These are phyloP conservation scores for Pyropia haitanensis DNA, from an alignment of 23 red algal genomes.

Conservation along the genomic window DNA sequence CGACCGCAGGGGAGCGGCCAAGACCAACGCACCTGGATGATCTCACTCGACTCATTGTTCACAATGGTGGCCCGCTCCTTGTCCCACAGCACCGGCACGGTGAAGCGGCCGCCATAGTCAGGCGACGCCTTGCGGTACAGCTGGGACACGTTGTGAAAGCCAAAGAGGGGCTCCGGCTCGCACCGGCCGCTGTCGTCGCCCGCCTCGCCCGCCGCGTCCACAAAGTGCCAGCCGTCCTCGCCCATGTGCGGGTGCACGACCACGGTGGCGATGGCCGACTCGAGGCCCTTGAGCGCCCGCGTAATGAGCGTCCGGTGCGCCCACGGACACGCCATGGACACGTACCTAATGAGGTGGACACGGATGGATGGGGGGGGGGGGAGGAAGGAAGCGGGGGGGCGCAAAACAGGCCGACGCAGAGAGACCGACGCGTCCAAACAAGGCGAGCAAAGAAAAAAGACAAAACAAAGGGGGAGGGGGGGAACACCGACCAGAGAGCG, in stretches of 20 bases:
- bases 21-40: not conserved
- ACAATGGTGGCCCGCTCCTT: slow-evolving; percentile 73
- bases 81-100: slow-evolving; percentile 89
- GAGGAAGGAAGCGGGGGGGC: no score
- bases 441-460: no score
- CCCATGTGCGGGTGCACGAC: slow-evolving; percentile 85
- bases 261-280: slow-evolving; percentile 32
- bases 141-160: slow-evolving; percentile 43
- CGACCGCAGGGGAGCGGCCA: not conserved
- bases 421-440: no score
- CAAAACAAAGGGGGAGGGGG: no score
- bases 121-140: slow-evolving; percentile 73
- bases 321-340: slow-evolving; percentile 85
- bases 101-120: slow-evolving; percentile 77
- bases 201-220: slow-evolving; percentile 29
- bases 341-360: slow-evolving; percentile 17
- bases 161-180: slow-evolving; percentile 61
- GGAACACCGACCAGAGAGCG: no score
- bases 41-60: slow-evolving; percentile 78
- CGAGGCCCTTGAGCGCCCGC: slow-evolving; percentile 67
- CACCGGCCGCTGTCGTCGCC: slow-evolving; percentile 13
- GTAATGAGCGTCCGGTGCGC: slow-evolving; percentile 56
- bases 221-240: slow-evolving; percentile 65
- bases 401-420: no score
- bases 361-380: no score